Evolutionary conservation across 2,329 filamentous ascomycete genomes (phyloP).

Genomic region (Diaporthe eres): DNA sequence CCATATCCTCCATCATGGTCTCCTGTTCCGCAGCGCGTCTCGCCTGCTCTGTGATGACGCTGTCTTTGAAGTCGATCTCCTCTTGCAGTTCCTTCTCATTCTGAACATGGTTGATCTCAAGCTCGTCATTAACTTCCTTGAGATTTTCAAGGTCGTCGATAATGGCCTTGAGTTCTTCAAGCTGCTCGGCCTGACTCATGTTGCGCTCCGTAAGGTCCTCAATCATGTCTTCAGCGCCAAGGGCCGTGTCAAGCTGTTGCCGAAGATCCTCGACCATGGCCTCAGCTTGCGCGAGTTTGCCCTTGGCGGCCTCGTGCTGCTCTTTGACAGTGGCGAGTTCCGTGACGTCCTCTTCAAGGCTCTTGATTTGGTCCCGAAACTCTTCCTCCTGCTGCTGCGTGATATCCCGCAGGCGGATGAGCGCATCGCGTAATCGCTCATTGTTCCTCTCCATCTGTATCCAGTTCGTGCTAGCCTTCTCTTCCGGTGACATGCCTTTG

Average conservation of each 20-base stretch:
- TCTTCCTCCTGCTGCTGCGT: slow-evolving; percentile 89
- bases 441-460: slow-evolving; percentile 93
- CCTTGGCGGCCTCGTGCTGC: slow-evolving; percentile 78
- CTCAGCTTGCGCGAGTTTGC: slow-evolving; percentile 80
- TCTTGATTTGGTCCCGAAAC: slow-evolving; percentile 80
- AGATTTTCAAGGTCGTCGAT: slow-evolving; percentile 91
- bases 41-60: slow-evolving; percentile 84
- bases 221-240: slow-evolving; percentile 93
- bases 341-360: slow-evolving; percentile 79
- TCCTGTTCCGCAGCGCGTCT: slow-evolving; percentile 83
- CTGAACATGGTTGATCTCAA: slow-evolving; percentile 93
- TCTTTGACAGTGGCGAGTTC: slow-evolving; percentile 77
- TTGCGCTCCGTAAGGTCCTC: slow-evolving; percentile 92
- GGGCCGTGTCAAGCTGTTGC: slow-evolving; percentile 89
- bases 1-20: slow-evolving; percentile 85
- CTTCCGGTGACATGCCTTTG: slow-evolving; percentile 89
- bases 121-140: slow-evolving; percentile 93
- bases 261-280: slow-evolving; percentile 86
- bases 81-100: slow-evolving; percentile 95
- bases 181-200: slow-evolving; percentile 83
- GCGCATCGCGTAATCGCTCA: slow-evolving; percentile 86
- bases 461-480: slow-evolving; percentile 89
- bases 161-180: slow-evolving; percentile 84
- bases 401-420: slow-evolving; percentile 87
- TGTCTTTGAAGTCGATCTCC: slow-evolving; percentile 90